Evolutionary conservation across 2,329 filamentous ascomycete species (phyloP), one percentile per base, ranked within the genome.

Genomic region (Hymenotorrendiella dingleyae): DNA sequence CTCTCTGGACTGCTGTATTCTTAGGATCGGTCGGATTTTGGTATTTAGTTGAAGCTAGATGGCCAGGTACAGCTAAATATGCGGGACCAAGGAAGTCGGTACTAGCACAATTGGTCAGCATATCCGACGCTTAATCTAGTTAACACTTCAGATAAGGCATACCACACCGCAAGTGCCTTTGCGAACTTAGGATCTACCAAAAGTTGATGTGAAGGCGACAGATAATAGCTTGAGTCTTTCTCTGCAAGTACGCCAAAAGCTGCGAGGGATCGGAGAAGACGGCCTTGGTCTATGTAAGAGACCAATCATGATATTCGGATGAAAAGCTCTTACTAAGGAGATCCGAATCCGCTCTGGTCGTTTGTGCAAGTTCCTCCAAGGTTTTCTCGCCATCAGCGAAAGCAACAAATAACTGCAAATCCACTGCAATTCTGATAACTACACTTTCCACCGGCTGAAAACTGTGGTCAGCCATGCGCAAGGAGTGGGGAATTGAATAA

Each of bases 391-490:
- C 38, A 24, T 34, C 28, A 24, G 33, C 34, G 4, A 40, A 21
- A 12, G 24, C 22, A 4, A 29, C 12, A 24, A 40, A 40, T 11
- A 40, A 29, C 19, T 40, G 24, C n/a, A 40, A 17, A 14, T 40
- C 38, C 8, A 40, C 34, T 5, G 38, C 38, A 22, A 40, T 40
- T 40, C 38, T 22, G 19, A 40, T 22, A 3, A 29, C 24, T 14
- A 40, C 26, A 22, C 38, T 29, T 19, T 40, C 38, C 8, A 40
- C 28, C 6, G 28, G 29, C 38, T 40, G 4, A n/a, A 16, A 40
- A 20, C 11, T 8, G 24, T 27, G 11, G 33, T 36, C 33, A 19
- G 14, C 33, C 24, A 7, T 27, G 24, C 24, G n/a, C n/a, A n/a
- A n/a, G n/a, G n/a, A n/a, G n/a, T n/a, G n/a, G n/a, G n/a, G n/a